phyloP scores from a whole-genome alignment of 352 stramenopile species.

The Thalassiosira exigua region DNA sequence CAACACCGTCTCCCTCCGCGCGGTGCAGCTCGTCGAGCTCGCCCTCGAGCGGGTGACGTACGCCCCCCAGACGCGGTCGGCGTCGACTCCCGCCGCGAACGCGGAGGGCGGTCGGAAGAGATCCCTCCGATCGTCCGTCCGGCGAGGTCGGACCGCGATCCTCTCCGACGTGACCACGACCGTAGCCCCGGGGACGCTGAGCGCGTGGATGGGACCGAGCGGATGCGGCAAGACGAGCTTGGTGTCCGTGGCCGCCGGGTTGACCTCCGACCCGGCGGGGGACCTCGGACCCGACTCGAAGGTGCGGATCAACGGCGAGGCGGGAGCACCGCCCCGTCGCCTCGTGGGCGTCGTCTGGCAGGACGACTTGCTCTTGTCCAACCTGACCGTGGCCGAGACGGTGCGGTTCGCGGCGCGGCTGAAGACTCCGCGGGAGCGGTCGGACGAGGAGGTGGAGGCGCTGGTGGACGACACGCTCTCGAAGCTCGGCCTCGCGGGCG shows the following conservation, averaged over 20 bases:
- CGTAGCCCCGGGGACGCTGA: slow-evolving; percentile 60
- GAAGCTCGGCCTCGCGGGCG: slow-evolving; percentile 56
- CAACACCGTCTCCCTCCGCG: neutral
- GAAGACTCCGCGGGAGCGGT: slow-evolving; percentile 58
- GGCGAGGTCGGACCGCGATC: slow-evolving; percentile 40
- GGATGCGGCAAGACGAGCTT: slow-evolving; percentile 76
- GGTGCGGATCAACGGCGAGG: slow-evolving; percentile 69
- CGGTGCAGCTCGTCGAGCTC: slow-evolving; percentile 55
- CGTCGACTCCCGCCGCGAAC: neutral
- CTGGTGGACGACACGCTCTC: slow-evolving; percentile 71
- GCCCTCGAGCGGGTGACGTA: slow-evolving; percentile 62
- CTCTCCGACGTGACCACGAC: slow-evolving; percentile 64
- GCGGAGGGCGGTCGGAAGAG: neutral
- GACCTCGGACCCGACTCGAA: slow-evolving; percentile 45
- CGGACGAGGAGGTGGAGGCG: slow-evolving; percentile 47
- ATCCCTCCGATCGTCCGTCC: neutral
- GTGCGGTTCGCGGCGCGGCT: slow-evolving; percentile 86
- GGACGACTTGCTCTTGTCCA: slow-evolving; percentile 80
- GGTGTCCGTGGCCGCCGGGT: slow-evolving; percentile 57
- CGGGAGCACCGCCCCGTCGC: slow-evolving; percentile 58
- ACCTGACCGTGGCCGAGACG: slow-evolving; percentile 84
- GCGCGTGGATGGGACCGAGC: slow-evolving; percentile 75
- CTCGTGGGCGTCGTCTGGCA: slow-evolving; percentile 79
- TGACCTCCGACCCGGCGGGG: slow-evolving; percentile 46
- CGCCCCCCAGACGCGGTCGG: slow-evolving; percentile 29